Evolutionary conservation across 116 monocot genomes (phyloP), one percentile per base, ranked within the genome.

Genomic region (Trichopus zeylanicus): DNA sequence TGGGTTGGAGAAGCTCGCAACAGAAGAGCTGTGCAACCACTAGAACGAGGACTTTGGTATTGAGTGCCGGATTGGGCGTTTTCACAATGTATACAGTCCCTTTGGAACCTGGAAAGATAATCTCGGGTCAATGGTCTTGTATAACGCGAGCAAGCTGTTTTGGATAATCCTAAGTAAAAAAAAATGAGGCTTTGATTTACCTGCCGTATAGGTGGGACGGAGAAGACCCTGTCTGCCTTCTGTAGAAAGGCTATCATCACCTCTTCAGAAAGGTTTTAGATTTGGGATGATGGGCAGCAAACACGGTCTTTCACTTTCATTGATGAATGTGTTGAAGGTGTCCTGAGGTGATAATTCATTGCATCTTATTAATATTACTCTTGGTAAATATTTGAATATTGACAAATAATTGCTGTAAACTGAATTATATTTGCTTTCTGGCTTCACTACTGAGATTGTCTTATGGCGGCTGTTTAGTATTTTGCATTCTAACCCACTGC

Each of bases 41-140:
- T 89, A 94, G 46, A 94, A 77, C 25, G 83, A 86, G 60, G 94
- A 94, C 52, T 94, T 94, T 62, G 81, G 83, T 6, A 94, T 94
- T 76, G 89, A 89, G 53, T 94, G 94, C 48, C 77, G 94, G 9
- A 69, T 94, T 27, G 94, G 95, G 11, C 75, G 89, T 25, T 94
- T 94, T 55, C 94, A 94, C 51, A 94, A 94, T 55, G 86, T 93
- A 46, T 93, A 93, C 63, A 91, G 95, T 37, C 91, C 95, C 23
- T 97, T 84, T 70, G 95, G 95, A 58, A 90, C 95, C 24, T 97
- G 95, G 95, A 97, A 97, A 78, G 95, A 91, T 90, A 61, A 46
- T 48, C 26, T 67, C 81, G 88, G n/a, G 42, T n/a, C n/a, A n/a
- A n/a, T n/a, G n/a, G n/a, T n/a, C n/a, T n/a, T n/a, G n/a, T n/a